phyloP scores from a whole-genome alignment of 2,329 filamentous ascomycete species.

The Bipolaris oryzae region DNA sequence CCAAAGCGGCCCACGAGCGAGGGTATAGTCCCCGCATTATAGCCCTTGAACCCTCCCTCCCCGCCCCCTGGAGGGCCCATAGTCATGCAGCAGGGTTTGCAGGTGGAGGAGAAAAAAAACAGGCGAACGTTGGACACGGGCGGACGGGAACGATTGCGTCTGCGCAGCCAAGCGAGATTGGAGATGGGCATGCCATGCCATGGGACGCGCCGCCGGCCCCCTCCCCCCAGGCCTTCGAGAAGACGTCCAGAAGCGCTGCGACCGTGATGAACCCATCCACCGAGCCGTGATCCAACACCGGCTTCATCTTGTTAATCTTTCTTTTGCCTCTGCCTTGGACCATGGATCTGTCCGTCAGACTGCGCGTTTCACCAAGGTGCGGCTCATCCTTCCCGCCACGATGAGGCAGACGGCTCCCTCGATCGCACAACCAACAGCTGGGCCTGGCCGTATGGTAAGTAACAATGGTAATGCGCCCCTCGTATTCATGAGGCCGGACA shows the following conservation, averaged over 20 bases:
- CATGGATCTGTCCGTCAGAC: neutral
- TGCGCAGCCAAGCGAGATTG: constrained; percentile 26
- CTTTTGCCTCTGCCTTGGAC: neutral
- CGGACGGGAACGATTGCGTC: constrained; percentile 29
- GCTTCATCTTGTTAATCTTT: neutral
- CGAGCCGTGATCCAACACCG: neutral
- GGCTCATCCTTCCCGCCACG: constrained; percentile 27
- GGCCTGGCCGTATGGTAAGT: neutral
- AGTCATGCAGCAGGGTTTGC: constrained; percentile 21
- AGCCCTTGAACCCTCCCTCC: constrained; percentile 12
- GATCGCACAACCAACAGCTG: constrained; percentile 9
- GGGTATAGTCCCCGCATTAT: constrained; percentile 44
- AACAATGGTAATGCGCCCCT: neutral
- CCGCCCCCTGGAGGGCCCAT: constrained; percentile 12
- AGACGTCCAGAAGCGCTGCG: constrained; percentile 19
- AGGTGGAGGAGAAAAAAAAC: constrained; percentile 21
- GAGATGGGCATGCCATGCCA: constrained; percentile 3
- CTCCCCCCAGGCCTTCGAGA: constrained; percentile 12
- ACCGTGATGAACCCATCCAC: neutral
- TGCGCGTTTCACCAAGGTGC: constrained; percentile 21
- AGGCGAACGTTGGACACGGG: constrained; percentile 34
- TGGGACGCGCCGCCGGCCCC: constrained; percentile 11
- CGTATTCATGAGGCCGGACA: neutral
- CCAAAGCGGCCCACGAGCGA: constrained; percentile 19
- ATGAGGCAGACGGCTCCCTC: constrained; percentile 5